Evolutionary conservation across 306 rosid species (phyloP).

Genomic region (Hippophae tibetana): DNA sequence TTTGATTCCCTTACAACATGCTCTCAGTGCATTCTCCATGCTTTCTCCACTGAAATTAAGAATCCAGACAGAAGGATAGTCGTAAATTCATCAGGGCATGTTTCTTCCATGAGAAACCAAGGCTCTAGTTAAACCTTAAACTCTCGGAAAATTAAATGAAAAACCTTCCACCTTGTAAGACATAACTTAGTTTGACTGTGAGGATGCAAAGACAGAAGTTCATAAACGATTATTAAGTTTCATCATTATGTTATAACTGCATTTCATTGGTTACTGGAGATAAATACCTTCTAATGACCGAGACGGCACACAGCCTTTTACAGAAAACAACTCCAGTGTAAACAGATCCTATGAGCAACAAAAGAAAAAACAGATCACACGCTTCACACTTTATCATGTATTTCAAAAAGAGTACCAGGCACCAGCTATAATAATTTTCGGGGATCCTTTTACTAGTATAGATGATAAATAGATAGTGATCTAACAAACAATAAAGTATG

Average conservation of each 20-base stretch:
- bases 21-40: constrained; percentile 23
- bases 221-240: too few relatives aligned
- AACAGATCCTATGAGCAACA: constrained; percentile 8
- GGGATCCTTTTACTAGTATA: not conserved
- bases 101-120: too few relatives aligned
- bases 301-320: constrained; percentile 16
- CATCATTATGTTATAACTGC: not conserved
- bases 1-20: constrained; percentile 20
- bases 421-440: not conserved
- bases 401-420: not conserved
- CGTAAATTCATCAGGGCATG: too few relatives aligned
- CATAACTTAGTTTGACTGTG: too few relatives aligned
- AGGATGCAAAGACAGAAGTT: too few relatives aligned
- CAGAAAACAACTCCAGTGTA: constrained; percentile 20
- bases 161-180: too few relatives aligned
- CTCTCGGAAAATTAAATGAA: too few relatives aligned
- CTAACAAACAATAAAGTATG: not conserved
- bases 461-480: too few relatives aligned
- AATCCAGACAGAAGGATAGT: not conserved
- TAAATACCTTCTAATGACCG: constrained; percentile 21
- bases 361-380: not conserved
- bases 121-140: too few relatives aligned
- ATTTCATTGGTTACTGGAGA: not conserved
- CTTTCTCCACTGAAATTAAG: constrained; percentile 15
- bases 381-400: not conserved